A percentile compares a stretch with the other conserved stretches of the same genome.
These are phyloP conservation scores for Maudiozyma humilis DNA, from an alignment of 1,139 yeast genomes.

Conservation along the genomic window DNA sequence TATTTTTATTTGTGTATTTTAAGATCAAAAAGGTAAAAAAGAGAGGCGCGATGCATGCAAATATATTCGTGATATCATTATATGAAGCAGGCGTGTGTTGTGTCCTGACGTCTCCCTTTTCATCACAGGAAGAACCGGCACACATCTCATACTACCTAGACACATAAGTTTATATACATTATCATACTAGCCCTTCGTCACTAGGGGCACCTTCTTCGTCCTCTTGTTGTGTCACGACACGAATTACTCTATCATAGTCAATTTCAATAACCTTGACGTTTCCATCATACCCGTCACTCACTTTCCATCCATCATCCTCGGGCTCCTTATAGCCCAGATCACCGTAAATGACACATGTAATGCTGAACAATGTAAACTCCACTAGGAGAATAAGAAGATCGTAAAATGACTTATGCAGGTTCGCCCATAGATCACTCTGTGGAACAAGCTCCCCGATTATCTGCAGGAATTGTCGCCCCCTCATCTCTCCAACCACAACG, in stretches of 20 bases:
- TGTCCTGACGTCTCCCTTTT: too few species aligned
- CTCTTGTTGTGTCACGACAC: conserved; percentile 11
- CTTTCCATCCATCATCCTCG: conserved; percentile 20
- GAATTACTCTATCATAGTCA: conserved; percentile 28
- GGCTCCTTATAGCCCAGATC: conserved; percentile 22
- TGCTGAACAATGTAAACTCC: conserved; percentile 31
- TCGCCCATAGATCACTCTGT: conserved; percentile 28
- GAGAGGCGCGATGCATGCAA: too few species aligned
- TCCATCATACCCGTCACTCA: conserved; percentile 38
- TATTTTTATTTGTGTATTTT: conserved; percentile 5
- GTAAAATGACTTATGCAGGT: conserved; percentile 24
- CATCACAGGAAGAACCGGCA: too few species aligned
- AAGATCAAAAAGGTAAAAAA: conserved; percentile 2
- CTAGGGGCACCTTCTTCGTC: conserved; percentile 11
- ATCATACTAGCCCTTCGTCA: background rate
- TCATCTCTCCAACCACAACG: conserved; percentile 25
- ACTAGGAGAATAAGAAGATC: conserved; percentile 28
- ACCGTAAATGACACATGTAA: conserved; percentile 32
- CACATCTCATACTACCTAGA: too few species aligned
- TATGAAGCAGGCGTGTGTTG: too few species aligned
- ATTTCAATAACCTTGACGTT: conserved; percentile 29
- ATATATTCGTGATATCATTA: too few species aligned
- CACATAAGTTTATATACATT: background rate
- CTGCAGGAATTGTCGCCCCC: conserved; percentile 37
- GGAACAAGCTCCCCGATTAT: conserved; percentile 39